Evolutionary conservation across 2,329 filamentous ascomycete species (phyloP).

Genomic region (Calonectria ilicicola): DNA sequence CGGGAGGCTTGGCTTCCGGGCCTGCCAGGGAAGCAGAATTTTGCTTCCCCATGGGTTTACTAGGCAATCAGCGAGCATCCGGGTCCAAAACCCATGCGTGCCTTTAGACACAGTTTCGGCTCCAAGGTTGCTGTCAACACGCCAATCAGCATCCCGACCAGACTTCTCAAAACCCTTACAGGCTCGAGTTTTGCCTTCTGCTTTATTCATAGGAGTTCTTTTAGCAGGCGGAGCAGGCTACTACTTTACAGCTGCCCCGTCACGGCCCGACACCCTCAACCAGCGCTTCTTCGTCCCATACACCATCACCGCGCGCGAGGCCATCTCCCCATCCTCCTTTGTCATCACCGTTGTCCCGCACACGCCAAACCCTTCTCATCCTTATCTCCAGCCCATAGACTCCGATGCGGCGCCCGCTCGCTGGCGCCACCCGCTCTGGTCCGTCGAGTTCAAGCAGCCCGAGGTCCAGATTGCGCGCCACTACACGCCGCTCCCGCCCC

Average conservation of each 20-base stretch:
- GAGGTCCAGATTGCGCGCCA: slow-evolving; percentile 91
- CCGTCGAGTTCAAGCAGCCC: slow-evolving; percentile 93
- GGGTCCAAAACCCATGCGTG: neutral
- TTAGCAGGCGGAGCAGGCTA: slow-evolving; percentile 41
- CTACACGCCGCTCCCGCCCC: slow-evolving; percentile 86
- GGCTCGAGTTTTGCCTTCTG: slow-evolving; percentile 38
- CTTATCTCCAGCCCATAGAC: slow-evolving; percentile 39
- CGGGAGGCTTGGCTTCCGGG: neutral
- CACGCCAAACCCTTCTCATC: slow-evolving; percentile 41
- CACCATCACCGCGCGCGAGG: slow-evolving; percentile 69
- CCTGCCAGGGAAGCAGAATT: neutral
- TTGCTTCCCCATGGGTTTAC: neutral
- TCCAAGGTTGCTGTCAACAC: slow-evolving; percentile 9
- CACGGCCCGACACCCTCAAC: slow-evolving; percentile 60
- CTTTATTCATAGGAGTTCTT: slow-evolving; percentile 36
- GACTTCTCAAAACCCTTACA: slow-evolving; percentile 59
- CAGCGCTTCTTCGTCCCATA: slow-evolving; percentile 73
- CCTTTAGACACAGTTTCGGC: neutral
- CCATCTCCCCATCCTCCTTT: slow-evolving; percentile 75
- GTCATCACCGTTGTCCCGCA: slow-evolving; percentile 73
- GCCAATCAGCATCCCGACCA: slow-evolving; percentile 27
- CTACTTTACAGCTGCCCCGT: slow-evolving; percentile 41
- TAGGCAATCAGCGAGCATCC: neutral
- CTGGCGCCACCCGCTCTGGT: slow-evolving; percentile 76
- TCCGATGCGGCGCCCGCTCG: slow-evolving; percentile 9